Evolutionary conservation across 1,284 basidiomycete species (phyloP), one percentile per base, ranked within the genome.

Genomic region (Schizopora paradoxa): DNA sequence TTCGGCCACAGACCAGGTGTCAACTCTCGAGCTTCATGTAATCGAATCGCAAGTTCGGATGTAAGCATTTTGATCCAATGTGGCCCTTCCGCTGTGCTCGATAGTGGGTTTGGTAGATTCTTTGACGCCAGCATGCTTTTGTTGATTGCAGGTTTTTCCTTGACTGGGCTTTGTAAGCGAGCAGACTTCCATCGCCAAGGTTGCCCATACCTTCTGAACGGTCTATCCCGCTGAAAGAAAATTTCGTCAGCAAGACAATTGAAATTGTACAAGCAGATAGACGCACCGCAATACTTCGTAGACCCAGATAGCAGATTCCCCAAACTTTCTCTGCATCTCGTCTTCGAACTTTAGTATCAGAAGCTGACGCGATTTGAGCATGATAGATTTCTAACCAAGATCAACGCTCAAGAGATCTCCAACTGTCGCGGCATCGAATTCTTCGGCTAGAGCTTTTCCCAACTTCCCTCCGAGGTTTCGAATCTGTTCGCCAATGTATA

Each of bases 121-220:
- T 97, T 97, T 7, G 90, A 86, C 0, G 91, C 91, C 42, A 92
- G 69, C 93, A 97, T 97, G 54, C 88, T 92, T 67, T 96, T 96
- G 52, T 77, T 82, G 31, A 86, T 69, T 0, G 76, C 70, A 2
- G 86, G 74, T 61, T 92, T 91, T 57, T 91, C 87, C 60, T 91
- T 93, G 36, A 96, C 93, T 90, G 56, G 10, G 43, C 16, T 54
- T 54, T 29, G 59, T 61, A 11, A 52, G 52, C 3, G 56, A 54
- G n/a, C 56, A 54, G 36, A 51, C 54, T 1, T 11, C 8, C 26
- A 36, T 33, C 31, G 25, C 22, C 22, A 31, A 10, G 33, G 32
- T 27, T 13, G 7, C 28, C 53, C 58, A 39, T 49, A 86, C 94
- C 92, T 79, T 96, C 92, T 2, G 77, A 78, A 53, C 88, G 77